Percentiles rank a stretch among this genome's conserved stretches.
phyloP scores from a whole-genome alignment of 371 early-diverging fungal species.

The Mucor velutinosus region DNA sequence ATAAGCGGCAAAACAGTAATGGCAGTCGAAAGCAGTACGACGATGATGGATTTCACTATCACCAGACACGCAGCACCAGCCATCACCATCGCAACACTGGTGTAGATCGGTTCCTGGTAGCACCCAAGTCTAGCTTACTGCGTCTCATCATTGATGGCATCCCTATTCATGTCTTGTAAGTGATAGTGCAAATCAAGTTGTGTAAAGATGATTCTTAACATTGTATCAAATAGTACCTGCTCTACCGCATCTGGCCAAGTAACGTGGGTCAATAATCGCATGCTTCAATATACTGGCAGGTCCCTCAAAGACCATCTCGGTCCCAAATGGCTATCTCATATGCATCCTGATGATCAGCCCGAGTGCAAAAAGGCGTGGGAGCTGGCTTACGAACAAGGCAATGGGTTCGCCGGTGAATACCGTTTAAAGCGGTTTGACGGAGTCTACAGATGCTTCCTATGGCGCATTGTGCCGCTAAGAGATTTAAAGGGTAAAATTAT shows the following conservation, averaged over 20 bases:
- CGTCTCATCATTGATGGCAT: conserved; percentile 67
- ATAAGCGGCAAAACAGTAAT: background rate
- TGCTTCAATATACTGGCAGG: conserved; percentile 57
- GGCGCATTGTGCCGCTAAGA: conserved; percentile 62
- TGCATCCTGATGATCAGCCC: conserved; percentile 63
- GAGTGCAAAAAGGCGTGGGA: conserved; percentile 57
- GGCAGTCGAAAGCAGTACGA: conserved; percentile 7
- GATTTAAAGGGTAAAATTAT: conserved; percentile 61
- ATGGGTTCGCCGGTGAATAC: conserved; percentile 63
- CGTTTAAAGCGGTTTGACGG: conserved; percentile 64
- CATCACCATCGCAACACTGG: conserved; percentile 7
- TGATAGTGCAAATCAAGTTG: background rate
- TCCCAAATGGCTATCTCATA: conserved; percentile 51
- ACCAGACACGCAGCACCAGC: conserved; percentile 2
- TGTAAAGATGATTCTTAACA: background rate
- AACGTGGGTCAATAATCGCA: conserved; percentile 70
- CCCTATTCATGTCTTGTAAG: conserved; percentile 69
- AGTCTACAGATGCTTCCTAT: conserved; percentile 61
- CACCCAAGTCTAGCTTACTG: conserved; percentile 57
- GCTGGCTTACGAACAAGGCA: conserved; percentile 55
- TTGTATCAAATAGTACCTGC: conserved; percentile 44
- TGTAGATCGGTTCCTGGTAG: conserved; percentile 37
- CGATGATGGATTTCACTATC: conserved; percentile 33
- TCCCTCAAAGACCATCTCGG: conserved; percentile 56
- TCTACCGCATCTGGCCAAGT: conserved; percentile 55